Conservation (phyloP, 2,329 filamentous ascomycete genomes). For the Neospermospora avenae region DNA sequence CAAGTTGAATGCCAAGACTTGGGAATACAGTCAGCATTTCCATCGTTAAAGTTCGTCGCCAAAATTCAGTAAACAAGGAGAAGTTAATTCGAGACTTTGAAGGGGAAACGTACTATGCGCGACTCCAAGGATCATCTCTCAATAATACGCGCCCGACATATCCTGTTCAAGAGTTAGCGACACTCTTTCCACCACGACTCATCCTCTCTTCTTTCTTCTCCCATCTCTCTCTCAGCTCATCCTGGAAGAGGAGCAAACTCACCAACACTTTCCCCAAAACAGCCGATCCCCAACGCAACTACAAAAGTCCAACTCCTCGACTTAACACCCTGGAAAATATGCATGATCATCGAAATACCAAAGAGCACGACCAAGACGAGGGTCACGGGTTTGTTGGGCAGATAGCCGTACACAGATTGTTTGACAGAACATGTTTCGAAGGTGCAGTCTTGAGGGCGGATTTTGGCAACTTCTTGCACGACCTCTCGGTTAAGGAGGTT, state of each 20-base stretch:
- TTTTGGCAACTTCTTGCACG: not conserved
- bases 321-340: constrained; percentile 42
- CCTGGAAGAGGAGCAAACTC: too few relatives aligned
- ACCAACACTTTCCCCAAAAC: constrained; percentile 49
- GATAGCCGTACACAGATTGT: constrained; percentile 43
- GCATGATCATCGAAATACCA: constrained; percentile 41
- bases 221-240: too few relatives aligned
- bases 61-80: too few relatives aligned
- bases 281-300: constrained; percentile 47
- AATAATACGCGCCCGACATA: constrained; percentile 51
- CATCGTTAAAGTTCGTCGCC: too few relatives aligned
- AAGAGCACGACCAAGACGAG: constrained; percentile 51
- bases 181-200: not conserved
- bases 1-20: constrained; percentile 39
- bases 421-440: constrained; percentile 32
- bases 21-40: not conserved
- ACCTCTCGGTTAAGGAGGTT: not conserved
- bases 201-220: not conserved
- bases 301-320: constrained; percentile 47
- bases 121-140: constrained; percentile 50
- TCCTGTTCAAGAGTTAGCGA: constrained; percentile 5
- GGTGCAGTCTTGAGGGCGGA: constrained; percentile 31
- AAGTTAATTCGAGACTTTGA: not conserved
- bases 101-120: constrained; percentile 46
- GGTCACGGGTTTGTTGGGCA: constrained; percentile 51